Conservation (phyloP, 495 filamentous ascomycete genomes). For the Friedmanniomyces simplex region DNA sequence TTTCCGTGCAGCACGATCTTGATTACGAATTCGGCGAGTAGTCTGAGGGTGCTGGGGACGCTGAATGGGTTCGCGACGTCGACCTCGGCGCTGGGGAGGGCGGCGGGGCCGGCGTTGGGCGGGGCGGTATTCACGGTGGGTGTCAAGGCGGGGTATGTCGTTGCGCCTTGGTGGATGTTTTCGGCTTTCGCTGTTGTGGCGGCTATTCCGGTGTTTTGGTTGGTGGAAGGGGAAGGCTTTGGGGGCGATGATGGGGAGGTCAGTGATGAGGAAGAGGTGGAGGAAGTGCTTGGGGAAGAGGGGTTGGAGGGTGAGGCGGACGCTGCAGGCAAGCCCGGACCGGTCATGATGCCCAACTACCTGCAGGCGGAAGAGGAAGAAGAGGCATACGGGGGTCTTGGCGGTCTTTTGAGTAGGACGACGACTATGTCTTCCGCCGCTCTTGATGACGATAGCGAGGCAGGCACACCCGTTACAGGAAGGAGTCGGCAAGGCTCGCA, state of each 20-base stretch:
- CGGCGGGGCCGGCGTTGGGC: constrained; percentile 55
- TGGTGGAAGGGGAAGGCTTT: constrained; percentile 69
- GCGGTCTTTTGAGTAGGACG: constrained; percentile 1
- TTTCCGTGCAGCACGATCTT: constrained; percentile 86
- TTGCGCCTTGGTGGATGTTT: constrained; percentile 72
- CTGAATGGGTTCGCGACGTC: constrained; percentile 82
- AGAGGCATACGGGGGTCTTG: not conserved
- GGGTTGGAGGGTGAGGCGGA: constrained; percentile 5
- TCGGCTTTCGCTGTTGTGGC: constrained; percentile 48
- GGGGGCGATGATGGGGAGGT: constrained; percentile 37
- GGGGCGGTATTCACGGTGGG: constrained; percentile 45
- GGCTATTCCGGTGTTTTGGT: constrained; percentile 55
- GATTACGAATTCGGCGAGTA: constrained; percentile 73
- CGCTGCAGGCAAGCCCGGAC: not conserved
- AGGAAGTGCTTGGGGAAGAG: constrained; percentile 6
- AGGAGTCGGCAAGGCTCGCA: not conserved
- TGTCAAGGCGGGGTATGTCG: constrained; percentile 56
- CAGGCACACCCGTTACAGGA: not conserved
- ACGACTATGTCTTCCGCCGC: constrained; percentile 1
- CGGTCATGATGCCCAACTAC: not conserved
- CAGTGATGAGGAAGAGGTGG: constrained; percentile 17
- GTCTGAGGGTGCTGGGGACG: constrained; percentile 67
- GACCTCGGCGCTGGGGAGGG: constrained; percentile 66
- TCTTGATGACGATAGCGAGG: not conserved
- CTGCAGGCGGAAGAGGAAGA: constrained; percentile 7